These are phyloP conservation scores for Monosporascus cannonballus DNA, from an alignment of 2,329 filamentous ascomycete genomes.

Conservation along the genomic window DNA sequence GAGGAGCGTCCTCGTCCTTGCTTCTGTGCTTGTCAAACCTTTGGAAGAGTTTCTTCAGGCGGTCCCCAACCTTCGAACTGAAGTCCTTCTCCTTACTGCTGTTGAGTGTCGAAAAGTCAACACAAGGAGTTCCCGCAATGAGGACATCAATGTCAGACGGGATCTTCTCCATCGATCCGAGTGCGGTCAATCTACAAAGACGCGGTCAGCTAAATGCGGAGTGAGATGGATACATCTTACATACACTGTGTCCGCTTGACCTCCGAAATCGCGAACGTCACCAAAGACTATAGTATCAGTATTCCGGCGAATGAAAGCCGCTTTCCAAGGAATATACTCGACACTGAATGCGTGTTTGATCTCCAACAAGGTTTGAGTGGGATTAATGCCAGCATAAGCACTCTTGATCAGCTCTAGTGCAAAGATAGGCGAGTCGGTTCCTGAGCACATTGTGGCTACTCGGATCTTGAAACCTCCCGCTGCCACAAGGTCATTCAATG, in stretches of 20 bases:
- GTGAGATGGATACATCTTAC: conserved; percentile 15
- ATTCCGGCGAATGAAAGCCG: conserved; percentile 58
- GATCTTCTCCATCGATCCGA: conserved; percentile 52
- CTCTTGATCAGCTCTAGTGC: conserved; percentile 53
- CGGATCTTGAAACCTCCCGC: conserved; percentile 23
- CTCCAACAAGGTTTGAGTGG: conserved; percentile 29
- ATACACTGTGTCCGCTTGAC: conserved; percentile 34
- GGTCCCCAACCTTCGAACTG: conserved; percentile 45
- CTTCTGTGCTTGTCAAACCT: conserved; percentile 23
- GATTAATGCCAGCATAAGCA: conserved; percentile 25
- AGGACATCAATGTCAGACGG: conserved; percentile 57
- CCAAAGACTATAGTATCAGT: conserved; percentile 49
- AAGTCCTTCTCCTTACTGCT: conserved; percentile 37
- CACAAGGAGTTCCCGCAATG: conserved; percentile 68
- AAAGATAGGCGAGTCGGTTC: conserved; percentile 68
- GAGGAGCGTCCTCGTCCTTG: conserved; percentile 35
- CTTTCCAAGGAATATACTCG: conserved; percentile 59
- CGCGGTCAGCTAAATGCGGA: conserved; percentile 5
- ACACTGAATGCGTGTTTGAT: conserved; percentile 54
- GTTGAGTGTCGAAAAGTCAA: conserved; percentile 68
- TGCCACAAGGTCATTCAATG: conserved; percentile 18
- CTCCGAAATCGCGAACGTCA: conserved; percentile 51
- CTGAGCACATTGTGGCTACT: conserved; percentile 72
- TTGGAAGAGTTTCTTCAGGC: neutral
- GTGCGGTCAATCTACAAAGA: conserved; percentile 53